Evolutionary conservation across 345 rosid genomes (phyloP).

Genomic region (Brassica rapa): DNA sequence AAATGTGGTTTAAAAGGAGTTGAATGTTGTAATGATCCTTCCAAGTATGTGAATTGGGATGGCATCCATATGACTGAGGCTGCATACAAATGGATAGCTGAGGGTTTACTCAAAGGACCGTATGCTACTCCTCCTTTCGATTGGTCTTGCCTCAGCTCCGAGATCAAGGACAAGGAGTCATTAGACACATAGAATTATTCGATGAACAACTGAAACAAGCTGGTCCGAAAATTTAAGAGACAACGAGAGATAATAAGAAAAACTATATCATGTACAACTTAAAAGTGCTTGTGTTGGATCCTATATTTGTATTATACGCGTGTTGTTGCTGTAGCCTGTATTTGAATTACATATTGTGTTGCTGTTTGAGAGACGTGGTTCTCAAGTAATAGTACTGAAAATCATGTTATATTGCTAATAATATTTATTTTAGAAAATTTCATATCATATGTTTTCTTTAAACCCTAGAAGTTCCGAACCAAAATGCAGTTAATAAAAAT

Average conservation of each 20-base stretch:
- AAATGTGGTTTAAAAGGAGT: constrained; percentile 29
- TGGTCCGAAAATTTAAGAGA: not conserved
- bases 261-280: not conserved
- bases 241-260: not conserved
- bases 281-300: not conserved
- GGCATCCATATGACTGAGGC: constrained; percentile 44
- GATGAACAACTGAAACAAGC: not conserved
- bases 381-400: not conserved
- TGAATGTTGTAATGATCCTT: constrained; percentile 40
- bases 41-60: constrained; percentile 48
- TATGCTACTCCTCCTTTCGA: constrained; percentile 22
- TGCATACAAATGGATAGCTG: constrained; percentile 29
- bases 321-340: not conserved
- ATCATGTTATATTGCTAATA: not conserved
- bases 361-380: not conserved
- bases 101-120: constrained; percentile 31
- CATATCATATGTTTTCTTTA: not conserved
- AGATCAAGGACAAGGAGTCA: not conserved
- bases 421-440: not conserved
- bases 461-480: not conserved
- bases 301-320: not conserved
- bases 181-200: not conserved
- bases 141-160: constrained; percentile 17
- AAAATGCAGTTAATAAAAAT: not conserved
- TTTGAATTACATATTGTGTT: not conserved